These are phyloP conservation scores for Lachnellula hyalina DNA, from an alignment of 2,329 filamentous ascomycete species.

Conservation along the genomic window DNA sequence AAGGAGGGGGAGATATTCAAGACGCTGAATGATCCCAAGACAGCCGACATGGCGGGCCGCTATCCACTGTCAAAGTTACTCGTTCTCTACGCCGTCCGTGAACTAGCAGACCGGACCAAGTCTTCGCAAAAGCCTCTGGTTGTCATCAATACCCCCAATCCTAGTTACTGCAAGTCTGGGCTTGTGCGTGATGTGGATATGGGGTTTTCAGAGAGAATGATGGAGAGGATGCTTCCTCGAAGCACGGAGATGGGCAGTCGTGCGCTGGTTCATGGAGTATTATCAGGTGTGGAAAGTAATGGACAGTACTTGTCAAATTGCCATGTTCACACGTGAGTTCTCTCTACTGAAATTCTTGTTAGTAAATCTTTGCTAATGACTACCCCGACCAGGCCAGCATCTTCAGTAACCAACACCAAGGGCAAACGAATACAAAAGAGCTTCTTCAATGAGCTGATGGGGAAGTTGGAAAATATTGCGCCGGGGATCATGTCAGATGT, in stretches of 20 bases:
- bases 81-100: constrained; percentile 40
- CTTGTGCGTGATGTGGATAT: constrained; percentile 35
- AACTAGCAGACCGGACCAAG: constrained; percentile 27
- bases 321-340: neutral
- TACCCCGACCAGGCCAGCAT: neutral
- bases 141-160: constrained; percentile 14
- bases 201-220: constrained; percentile 12
- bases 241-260: constrained; percentile 44
- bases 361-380: neutral
- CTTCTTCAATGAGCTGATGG: constrained; percentile 38
- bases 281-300: constrained; percentile 25
- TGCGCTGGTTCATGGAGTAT: constrained; percentile 32
- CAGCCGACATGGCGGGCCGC: constrained; percentile 3
- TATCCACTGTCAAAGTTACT: constrained; percentile 44
- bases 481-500: constrained; percentile 28
- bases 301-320: constrained; percentile 20
- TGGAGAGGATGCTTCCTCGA: constrained; percentile 36
- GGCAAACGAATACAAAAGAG: constrained; percentile 32
- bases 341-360: neutral
- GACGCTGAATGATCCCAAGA: constrained; percentile 7
- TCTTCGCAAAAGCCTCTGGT: neutral
- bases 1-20: constrained; percentile 11
- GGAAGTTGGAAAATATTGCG: constrained; percentile 37
- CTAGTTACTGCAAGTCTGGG: constrained; percentile 41
- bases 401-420: constrained; percentile 28